phyloP scores from a whole-genome alignment of 495 filamentous ascomycete species.

The Neurospora sp. region DNA sequence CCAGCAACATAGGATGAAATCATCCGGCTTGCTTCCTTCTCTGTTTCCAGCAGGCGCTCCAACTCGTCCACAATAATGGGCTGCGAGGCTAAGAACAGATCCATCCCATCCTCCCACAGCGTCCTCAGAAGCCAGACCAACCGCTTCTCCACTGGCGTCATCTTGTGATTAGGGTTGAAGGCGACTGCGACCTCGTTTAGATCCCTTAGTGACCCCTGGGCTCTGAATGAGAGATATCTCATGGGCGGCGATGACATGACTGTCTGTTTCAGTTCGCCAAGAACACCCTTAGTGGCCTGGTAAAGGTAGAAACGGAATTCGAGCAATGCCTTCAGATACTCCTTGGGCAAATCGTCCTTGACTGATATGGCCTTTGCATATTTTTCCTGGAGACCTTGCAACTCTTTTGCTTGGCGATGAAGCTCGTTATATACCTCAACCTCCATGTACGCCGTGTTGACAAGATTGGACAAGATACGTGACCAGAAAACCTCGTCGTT shows the following conservation, averaged over 20 bases:
- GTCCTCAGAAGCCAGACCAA: slow-evolving; percentile 27
- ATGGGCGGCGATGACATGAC: slow-evolving; percentile 26
- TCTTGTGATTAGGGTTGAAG: slow-evolving; percentile 3
- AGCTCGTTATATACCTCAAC: slow-evolving; percentile 11
- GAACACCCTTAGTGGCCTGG: slow-evolving; percentile 32
- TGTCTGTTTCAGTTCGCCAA: slow-evolving; percentile 10
- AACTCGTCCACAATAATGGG: slow-evolving; percentile 33
- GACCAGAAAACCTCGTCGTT: slow-evolving; percentile 1
- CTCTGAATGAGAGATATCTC: slow-evolving; percentile 18
- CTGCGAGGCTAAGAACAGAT: slow-evolving; percentile 21
- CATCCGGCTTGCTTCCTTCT: slow-evolving; percentile 21
- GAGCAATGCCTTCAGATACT: slow-evolving; percentile 2
- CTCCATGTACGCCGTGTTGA: not conserved
- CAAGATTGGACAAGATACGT: slow-evolving; percentile 10
- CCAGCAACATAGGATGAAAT: slow-evolving; percentile 28
- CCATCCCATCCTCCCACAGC: slow-evolving; percentile 13
- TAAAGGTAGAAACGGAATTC: slow-evolving; percentile 5
- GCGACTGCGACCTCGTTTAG: not conserved
- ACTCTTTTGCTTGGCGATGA: slow-evolving; percentile 2
- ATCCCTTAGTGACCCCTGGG: not conserved
- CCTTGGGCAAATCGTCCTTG: slow-evolving; percentile 4
- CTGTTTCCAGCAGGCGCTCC: slow-evolving; percentile 30
- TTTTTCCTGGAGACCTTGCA: slow-evolving; percentile 1
- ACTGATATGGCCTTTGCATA: slow-evolving; percentile 1
- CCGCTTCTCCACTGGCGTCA: slow-evolving; percentile 7